Percentiles rank a stretch among this genome's conserved stretches.
phyloP scores from a whole-genome alignment of 495 filamentous ascomycete species.

The Entonaema liquescens region DNA sequence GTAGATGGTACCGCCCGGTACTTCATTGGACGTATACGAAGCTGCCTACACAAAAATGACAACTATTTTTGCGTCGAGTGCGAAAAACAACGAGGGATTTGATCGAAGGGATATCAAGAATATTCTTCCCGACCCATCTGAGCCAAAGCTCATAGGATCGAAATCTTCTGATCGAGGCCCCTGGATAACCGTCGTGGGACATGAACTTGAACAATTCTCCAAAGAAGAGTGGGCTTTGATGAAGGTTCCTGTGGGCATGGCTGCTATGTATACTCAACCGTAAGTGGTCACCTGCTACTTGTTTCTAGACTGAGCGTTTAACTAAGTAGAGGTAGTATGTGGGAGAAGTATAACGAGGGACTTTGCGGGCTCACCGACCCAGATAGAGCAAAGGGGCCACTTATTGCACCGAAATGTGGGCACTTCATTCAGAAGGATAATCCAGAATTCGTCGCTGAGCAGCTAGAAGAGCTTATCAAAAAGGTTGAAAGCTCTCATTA shows the following conservation, averaged over 20 bases:
- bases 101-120: conserved; percentile 51
- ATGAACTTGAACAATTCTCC: conserved; percentile 58
- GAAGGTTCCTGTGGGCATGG: conserved; percentile 41
- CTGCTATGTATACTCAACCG: conserved; percentile 35
- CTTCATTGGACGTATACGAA: conserved; percentile 34
- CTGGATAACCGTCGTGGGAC: conserved; percentile 56
- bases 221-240: conserved; percentile 47
- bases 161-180: conserved; percentile 50
- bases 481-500: conserved; percentile 32
- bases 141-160: conserved; percentile 35
- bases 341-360: conserved; percentile 58
- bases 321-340: conserved; percentile 49
- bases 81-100: conserved; percentile 58
- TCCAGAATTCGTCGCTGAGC: conserved; percentile 55
- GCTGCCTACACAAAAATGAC: conserved; percentile 35
- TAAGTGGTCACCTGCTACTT: no score
- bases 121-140: conserved; percentile 50
- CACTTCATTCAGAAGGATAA: conserved; percentile 63
- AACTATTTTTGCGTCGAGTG: conserved; percentile 52
- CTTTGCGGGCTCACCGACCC: conserved; percentile 53
- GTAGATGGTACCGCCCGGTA: conserved; percentile 27
- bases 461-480: conserved; percentile 49
- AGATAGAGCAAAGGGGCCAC: conserved; percentile 54
- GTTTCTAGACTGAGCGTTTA: conserved; percentile 47
- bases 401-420: conserved; percentile 54